Conservation (phyloP, 257 asterid species). For the Solanum pimpinellifolium region DNA sequence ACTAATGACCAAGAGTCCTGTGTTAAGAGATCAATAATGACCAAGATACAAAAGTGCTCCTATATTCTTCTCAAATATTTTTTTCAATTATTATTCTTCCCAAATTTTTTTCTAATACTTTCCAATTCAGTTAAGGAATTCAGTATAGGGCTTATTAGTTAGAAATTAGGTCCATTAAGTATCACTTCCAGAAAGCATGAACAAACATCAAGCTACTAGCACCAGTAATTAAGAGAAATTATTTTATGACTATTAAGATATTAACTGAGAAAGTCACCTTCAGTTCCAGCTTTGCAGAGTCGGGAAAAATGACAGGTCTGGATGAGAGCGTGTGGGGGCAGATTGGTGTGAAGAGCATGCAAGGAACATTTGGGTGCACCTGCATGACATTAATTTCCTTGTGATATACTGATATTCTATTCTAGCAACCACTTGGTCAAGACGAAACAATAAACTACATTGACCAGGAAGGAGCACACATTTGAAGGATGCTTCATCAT, state of each 20-base stretch:
- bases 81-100: not conserved
- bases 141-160: not conserved
- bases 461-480: not conserved
- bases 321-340: constrained; percentile 97
- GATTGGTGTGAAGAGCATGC: constrained; percentile 96
- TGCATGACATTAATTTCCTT: constrained; percentile 18
- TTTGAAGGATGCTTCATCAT: not conserved
- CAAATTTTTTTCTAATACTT: not conserved
- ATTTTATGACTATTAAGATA: not conserved
- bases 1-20: not conserved
- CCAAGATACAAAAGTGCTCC: not conserved
- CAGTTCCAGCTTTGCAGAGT: constrained; percentile 84
- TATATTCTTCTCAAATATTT: not conserved
- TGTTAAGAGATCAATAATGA: not conserved
- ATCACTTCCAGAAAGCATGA: not conserved
- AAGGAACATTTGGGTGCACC: constrained; percentile 99
- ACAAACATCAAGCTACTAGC: not conserved
- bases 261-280: constrained; percentile 42
- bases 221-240: not conserved
- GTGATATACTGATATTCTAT: not conserved
- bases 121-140: not conserved
- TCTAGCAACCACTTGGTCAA: not conserved
- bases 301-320: constrained; percentile 99
- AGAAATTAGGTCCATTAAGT: not conserved
- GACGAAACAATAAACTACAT: not conserved